Base-by-base conservation (phyloP, 1,284 basidiomycete species). In the Microbotryomycetes sp. region DNA sequence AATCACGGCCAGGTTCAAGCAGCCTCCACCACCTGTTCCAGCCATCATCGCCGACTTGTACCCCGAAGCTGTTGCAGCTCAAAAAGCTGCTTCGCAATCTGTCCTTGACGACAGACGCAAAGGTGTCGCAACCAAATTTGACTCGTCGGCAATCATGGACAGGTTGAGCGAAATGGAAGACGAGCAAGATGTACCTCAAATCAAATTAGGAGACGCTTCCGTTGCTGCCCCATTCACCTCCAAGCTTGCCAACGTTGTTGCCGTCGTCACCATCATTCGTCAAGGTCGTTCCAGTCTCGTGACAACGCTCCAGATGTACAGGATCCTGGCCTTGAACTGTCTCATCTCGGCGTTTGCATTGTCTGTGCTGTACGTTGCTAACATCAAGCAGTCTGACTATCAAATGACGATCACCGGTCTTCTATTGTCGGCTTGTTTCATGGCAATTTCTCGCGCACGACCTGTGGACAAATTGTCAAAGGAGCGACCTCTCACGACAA, bases 241-340 rank as follows among this genome's bases (percentile, higher is more conserved):
- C 9, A 97, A 97, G 76, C 77, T 97, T 49, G 88, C 88, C 25
- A 92, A 96, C 74, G 93, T 97, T 60, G 83, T 87, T 68, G 91
- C 92, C 48, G 89, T 96, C 72, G 87, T 89, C 29, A 91, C 92
- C 75, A 96, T 97, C 74, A 94, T 97, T 70, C 86, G 92, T 49
- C 92, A 97, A 78, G 92, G 93, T 25, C 87, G 92, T 50, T 96
- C 92, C 79, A 97, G 92, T 0, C 84, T 97, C 16, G 92, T 97
- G 49, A 92, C 92, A 1, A 97, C 92, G 1, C 88, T 93, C 61
- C 93, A 97, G 78, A 97, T 97, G 92, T 97, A 96, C 85, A 96
- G 96, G 80, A 97, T 97, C 70, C 81, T 97, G 45, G 92, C 92
- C 2, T 80, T 96, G 64, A 97, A 97, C 76, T 96, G 92, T 75